These are phyloP conservation scores for Zoysia japonica DNA, from an alignment of 176 grass and related monocot species.

Conservation along the genomic window DNA sequence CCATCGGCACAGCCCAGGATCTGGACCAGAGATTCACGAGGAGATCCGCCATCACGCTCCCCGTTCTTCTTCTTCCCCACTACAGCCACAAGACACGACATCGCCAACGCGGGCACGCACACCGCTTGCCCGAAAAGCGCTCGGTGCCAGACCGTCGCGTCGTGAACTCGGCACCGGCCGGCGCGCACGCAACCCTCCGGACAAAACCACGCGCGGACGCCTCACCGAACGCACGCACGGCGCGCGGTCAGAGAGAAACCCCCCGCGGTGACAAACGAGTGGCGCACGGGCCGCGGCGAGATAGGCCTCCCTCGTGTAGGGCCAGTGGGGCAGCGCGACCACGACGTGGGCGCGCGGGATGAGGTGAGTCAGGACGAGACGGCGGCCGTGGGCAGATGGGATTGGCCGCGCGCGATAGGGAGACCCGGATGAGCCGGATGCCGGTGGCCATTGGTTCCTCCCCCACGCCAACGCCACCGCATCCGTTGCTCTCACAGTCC, in stretches of 20 bases:
- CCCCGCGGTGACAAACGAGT: slow-evolving; percentile 28
- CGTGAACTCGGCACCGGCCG: not conserved
- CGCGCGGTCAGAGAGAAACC: not conserved
- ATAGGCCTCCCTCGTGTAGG: not conserved
- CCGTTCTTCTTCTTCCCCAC: too few species aligned
- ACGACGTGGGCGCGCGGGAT: not conserved
- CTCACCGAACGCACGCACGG: not conserved
- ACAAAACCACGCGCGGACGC: not conserved
- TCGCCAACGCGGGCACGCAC: not conserved
- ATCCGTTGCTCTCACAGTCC: slow-evolving; percentile 2
- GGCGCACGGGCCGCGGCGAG: slow-evolving; percentile 4
- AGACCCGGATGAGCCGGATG: slow-evolving; percentile 30
- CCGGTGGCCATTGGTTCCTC: slow-evolving; percentile 45
- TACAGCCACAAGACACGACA: not conserved
- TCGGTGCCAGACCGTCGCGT: not conserved
- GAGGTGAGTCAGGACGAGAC: not conserved
- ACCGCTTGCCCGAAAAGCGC: not conserved
- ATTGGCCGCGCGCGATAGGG: slow-evolving; percentile 36
- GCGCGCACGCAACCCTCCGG: not conserved
- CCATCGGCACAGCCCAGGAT: too few species aligned
- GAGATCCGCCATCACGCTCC: too few species aligned
- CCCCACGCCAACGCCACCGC: slow-evolving; percentile 2
- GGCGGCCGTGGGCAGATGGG: not conserved
- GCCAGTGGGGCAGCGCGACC: not conserved
- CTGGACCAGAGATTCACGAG: too few species aligned